Evolutionary conservation across 73 alveolate genomes (phyloP), one percentile per base, ranked within the genome.

Genomic region (Strombidium stylifer): DNA sequence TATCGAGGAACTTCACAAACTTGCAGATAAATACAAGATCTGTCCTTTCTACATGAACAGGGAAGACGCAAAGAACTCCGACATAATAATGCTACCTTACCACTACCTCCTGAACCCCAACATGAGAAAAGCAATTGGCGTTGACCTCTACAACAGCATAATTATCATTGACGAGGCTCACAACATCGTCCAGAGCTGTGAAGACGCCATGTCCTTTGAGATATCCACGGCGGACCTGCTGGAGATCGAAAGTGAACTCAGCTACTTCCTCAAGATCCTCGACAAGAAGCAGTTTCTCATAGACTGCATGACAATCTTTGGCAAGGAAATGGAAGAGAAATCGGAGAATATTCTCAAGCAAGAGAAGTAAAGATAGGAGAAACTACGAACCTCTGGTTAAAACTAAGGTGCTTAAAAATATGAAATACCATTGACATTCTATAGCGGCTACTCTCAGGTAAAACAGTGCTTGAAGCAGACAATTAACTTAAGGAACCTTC

Each of bases 111-210:
- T 47, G 3, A n/a, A 47, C n/a, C 6, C 12, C 3, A 47, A 20
- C 18, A 47, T 47, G 24, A 20, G 35, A 47, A 25, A 4, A 16
- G 16, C 6, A 3, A 4, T n/a, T 4, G 37, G 19, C 5, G n/a
- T 16, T 4, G 36, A 5, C 11, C 59, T 16, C 36, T 20, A 20
- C 3, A 6, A 20, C 31, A 3, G 37, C 3, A 47, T 47, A 15
- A 20, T 47, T 11, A 20, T 47, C 16, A 47, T 47, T 20, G 59
- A 47, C 19, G 59, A 47, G 35, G 59, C 35, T 2, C 59, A 47
- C n/a, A 47, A 47, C 24, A n/a, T 20, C 14, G 59, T 3, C 3
- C 36, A 47, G 36, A 14, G 18, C 16, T 30, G 37, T 2, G 59
- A 47, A n/a, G 36, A 47, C 3, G 36, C 59, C 42, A 4, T 6